These are phyloP conservation scores for Lactarius sp. DNA, from an alignment of 768 basidiomycete species.

Conservation along the genomic window DNA sequence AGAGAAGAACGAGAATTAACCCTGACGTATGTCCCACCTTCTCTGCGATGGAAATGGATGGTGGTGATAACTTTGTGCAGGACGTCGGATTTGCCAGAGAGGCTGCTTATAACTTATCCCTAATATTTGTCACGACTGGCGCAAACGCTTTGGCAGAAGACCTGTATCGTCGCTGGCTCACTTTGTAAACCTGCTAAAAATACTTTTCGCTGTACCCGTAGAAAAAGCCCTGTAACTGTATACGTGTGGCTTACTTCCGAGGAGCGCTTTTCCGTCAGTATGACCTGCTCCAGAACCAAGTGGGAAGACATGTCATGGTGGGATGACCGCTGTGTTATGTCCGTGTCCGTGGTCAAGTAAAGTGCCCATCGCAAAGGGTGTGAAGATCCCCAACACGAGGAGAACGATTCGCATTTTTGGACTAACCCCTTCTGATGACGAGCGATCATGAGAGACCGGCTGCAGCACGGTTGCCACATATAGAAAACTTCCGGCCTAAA, in stretches of 20 bases:
- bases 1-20: conserved; percentile 36
- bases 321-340: not conserved
- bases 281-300: not conserved
- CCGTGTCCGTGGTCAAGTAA: conserved; percentile 20
- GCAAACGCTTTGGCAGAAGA: conserved; percentile 64
- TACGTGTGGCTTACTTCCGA: not conserved
- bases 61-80: conserved; percentile 30
- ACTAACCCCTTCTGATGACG: conserved; percentile 15
- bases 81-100: conserved; percentile 58
- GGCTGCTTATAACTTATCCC: conserved; percentile 82
- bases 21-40: conserved; percentile 31
- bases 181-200: conserved; percentile 35
- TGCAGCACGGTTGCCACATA: conserved; percentile 93
- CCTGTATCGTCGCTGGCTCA: conserved; percentile 78
- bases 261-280: not conserved
- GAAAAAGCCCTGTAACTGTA: not conserved
- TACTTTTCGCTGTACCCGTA: not conserved
- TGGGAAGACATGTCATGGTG: not conserved
- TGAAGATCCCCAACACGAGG: conserved; percentile 21
- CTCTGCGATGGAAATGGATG: not conserved
- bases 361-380: conserved; percentile 18
- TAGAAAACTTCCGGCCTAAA: conserved; percentile 86
- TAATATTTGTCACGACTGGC: conserved; percentile 78
- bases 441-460: conserved; percentile 46
- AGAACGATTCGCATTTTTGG: conserved; percentile 19